Conservation (phyloP, 2,329 filamentous ascomycete genomes). For the Arthrobotrys pseudoclavata region DNA sequence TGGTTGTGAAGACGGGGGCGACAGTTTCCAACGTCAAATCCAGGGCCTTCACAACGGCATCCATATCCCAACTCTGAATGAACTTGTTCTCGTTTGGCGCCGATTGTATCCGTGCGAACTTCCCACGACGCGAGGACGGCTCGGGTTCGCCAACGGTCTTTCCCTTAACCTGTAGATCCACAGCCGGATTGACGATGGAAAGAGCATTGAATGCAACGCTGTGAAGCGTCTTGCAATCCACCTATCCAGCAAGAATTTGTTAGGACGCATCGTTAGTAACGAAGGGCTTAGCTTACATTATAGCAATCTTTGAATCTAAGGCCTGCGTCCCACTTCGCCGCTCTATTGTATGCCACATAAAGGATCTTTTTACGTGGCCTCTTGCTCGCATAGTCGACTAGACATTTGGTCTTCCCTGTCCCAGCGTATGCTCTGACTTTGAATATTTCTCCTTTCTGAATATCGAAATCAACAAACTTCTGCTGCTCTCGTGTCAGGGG, state of each 20-base stretch:
- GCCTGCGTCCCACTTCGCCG: conserved; percentile 49
- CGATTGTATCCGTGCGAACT: conserved; percentile 42
- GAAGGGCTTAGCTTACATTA: conserved; percentile 21
- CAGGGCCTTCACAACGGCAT: conserved; percentile 32
- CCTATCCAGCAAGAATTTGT: conserved; percentile 4
- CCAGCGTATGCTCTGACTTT: conserved; percentile 62
- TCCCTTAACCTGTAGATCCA: conserved; percentile 39
- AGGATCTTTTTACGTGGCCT: conserved; percentile 38
- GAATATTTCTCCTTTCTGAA: conserved; percentile 60
- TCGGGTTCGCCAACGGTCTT: not conserved
- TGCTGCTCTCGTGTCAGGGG: conserved; percentile 60
- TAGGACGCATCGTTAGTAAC: not conserved
- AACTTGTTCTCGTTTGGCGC: conserved; percentile 47
- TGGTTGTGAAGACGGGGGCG: conserved; percentile 39
- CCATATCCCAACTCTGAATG: conserved; percentile 46
- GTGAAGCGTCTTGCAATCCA: conserved; percentile 58
- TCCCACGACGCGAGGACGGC: conserved; percentile 39
- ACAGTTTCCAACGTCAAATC: conserved; percentile 38
- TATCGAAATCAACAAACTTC: conserved; percentile 59
- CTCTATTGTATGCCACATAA: conserved; percentile 55
- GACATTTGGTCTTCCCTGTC: conserved; percentile 63
- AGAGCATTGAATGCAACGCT: conserved; percentile 57
- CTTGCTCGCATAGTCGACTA: conserved; percentile 61
- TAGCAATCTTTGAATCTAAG: conserved; percentile 44
- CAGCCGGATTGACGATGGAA: conserved; percentile 44